Percentiles rank a stretch among this genome's conserved stretches.
phyloP scores from a whole-genome alignment of 2,329 filamentous ascomycete genomes.

The Fusarium bulbicola region DNA sequence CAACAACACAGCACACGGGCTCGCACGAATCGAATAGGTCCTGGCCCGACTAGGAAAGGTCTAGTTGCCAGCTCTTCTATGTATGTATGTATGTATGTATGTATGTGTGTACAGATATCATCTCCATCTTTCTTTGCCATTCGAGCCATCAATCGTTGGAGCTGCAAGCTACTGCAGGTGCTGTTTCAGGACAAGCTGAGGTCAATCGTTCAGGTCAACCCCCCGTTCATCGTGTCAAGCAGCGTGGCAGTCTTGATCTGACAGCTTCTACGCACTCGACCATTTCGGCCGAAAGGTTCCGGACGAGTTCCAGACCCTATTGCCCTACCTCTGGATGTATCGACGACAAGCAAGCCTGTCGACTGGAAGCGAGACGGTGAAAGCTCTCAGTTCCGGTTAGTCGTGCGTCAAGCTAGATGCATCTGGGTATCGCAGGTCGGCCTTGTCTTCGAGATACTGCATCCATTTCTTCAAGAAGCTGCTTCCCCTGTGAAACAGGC shows the following conservation, averaged over 20 bases:
- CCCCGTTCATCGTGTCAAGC: constrained; percentile 1
- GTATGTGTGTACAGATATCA: not conserved
- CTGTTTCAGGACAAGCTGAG: constrained; percentile 31
- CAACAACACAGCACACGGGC: not conserved
- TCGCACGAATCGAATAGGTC: not conserved
- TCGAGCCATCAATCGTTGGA: constrained; percentile 1
- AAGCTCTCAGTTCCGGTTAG: constrained; percentile 4
- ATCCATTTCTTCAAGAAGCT: constrained; percentile 91
- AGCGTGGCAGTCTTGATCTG: constrained; percentile 2
- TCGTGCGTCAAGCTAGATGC: constrained; percentile 51
- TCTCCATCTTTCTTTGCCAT: constrained; percentile 6
- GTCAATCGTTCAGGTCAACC: constrained; percentile 4
- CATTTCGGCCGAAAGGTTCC: constrained; percentile 21
- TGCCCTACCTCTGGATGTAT: not conserved
- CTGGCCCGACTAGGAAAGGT: not conserved
- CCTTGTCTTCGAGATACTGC: constrained; percentile 86
- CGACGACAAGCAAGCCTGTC: not conserved
- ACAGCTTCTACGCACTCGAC: not conserved
- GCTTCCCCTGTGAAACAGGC: constrained; percentile 70
- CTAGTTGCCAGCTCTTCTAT: not conserved
- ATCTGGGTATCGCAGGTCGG: constrained; percentile 90
- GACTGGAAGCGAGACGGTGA: not conserved
- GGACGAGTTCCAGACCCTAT: not conserved
- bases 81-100: not conserved
- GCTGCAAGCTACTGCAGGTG: constrained; percentile 7